phyloP scores from a whole-genome alignment of 2,329 filamentous ascomycete species.

The Rhynchosporium graminicola region DNA sequence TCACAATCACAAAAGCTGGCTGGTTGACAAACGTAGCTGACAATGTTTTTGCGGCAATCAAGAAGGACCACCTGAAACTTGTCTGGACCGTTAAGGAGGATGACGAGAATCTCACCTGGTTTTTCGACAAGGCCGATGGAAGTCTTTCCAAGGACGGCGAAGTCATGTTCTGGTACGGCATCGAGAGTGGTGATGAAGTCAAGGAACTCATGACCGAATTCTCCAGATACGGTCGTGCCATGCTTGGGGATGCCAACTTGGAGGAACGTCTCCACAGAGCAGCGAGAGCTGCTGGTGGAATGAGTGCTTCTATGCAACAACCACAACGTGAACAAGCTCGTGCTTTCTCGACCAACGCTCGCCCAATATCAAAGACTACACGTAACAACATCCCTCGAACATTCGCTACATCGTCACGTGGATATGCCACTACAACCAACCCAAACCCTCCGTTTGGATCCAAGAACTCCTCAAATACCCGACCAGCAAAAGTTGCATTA shows the following conservation, averaged over 20 bases:
- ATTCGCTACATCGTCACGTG: constrained; percentile 42
- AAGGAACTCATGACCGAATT: constrained; percentile 84
- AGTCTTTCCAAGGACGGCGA: constrained; percentile 83
- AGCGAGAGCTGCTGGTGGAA: constrained; percentile 66
- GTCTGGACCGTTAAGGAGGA: constrained; percentile 97
- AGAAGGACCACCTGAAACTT: constrained; percentile 88
- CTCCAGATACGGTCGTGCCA: constrained; percentile 75
- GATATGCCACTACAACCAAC: constrained; percentile 69
- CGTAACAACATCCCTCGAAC: constrained; percentile 18
- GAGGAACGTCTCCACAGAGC: constrained; percentile 82
- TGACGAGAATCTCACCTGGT: constrained; percentile 97
- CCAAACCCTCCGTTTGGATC: constrained; percentile 87
- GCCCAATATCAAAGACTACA: constrained; percentile 37
- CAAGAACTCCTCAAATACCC: constrained; percentile 82
- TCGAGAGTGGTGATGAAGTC: constrained; percentile 79
- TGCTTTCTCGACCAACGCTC: constrained; percentile 64
- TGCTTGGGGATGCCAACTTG: constrained; percentile 87
- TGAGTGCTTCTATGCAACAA: constrained; percentile 51
- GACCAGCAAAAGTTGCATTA: constrained; percentile 77
- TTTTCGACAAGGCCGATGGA: constrained; percentile 95
- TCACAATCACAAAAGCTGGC: constrained; percentile 90
- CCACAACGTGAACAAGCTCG: constrained; percentile 61
- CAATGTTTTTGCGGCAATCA: constrained; percentile 90
- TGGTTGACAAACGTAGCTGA: constrained; percentile 95
- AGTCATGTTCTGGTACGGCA: constrained; percentile 89